Conservation (phyloP, 352 stramenopile species). For the Pythium aphanidermatum region DNA sequence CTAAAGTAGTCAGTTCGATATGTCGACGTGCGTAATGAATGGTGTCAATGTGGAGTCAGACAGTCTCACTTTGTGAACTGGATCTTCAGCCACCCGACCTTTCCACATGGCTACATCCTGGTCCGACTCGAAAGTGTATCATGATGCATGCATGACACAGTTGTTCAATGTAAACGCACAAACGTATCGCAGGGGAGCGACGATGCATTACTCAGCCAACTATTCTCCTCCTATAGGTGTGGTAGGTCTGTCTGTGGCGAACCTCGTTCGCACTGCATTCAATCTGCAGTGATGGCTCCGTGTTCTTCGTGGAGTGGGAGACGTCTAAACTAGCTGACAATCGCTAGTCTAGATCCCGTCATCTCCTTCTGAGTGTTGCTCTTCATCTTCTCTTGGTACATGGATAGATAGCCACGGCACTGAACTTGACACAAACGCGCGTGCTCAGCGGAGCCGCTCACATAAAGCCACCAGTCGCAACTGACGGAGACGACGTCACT, state of each 20-base stretch:
- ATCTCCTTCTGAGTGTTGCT: background rate
- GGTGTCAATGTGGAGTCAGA: background rate
- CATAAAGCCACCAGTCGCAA: conserved; percentile 14
- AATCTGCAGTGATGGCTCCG: conserved; percentile 15
- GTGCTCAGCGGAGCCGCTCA: conserved; percentile 3
- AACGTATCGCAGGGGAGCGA: too few species aligned
- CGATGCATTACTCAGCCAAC: too few species aligned
- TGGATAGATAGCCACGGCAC: background rate
- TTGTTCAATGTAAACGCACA: too few species aligned
- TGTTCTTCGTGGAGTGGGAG: too few species aligned
- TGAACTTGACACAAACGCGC: background rate
- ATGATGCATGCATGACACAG: too few species aligned
- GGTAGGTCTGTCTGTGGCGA: too few species aligned
- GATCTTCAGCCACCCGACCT: background rate
- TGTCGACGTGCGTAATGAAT: conserved; percentile 1
- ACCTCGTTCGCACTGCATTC: conserved; percentile 16
- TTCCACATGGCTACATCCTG: conserved; percentile 6
- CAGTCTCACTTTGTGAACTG: background rate
- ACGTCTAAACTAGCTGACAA: too few species aligned
- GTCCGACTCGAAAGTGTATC: too few species aligned
- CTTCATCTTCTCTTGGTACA: conserved; percentile 4
- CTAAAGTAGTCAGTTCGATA: background rate
- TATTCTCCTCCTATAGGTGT: too few species aligned
- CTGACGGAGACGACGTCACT: conserved; percentile 2
- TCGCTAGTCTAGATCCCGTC: too few species aligned